A percentile compares a stretch with the other conserved stretches of the same genome.
Conservation (phyloP, 148 eudicot species). For the Polygonum maritimum region DNA sequence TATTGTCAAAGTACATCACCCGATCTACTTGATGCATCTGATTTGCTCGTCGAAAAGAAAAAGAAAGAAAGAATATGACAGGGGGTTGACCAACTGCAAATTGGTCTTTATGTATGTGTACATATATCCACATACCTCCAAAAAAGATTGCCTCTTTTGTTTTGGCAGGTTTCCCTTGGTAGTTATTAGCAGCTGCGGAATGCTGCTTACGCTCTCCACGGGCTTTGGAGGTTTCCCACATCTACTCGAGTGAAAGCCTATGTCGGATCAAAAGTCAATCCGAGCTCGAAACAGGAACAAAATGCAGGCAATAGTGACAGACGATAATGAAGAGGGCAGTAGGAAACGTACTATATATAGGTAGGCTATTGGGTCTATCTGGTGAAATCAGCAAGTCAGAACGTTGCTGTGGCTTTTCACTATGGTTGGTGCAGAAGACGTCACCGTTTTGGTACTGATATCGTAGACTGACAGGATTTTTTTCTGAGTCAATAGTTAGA, state of each 20-base stretch:
- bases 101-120: not conserved
- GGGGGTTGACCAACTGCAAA: not conserved
- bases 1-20: conserved; percentile 3
- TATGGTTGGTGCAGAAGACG: conserved; percentile 15
- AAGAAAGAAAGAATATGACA: not conserved
- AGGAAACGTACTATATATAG: conserved; percentile 1
- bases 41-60: not conserved
- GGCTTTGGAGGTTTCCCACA: conserved; percentile 3
- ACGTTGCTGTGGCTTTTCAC: conserved; percentile 13
- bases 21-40: not conserved
- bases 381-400: conserved; percentile 5
- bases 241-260: not conserved
- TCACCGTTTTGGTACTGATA: conserved; percentile 15
- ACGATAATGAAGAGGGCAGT: not conserved
- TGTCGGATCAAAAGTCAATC: not conserved
- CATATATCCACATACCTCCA: conserved; percentile 8
- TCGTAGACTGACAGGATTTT: conserved; percentile 24
- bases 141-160: not conserved
- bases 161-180: not conserved
- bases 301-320: not conserved
- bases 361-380: not conserved
- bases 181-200: not conserved
- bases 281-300: not conserved
- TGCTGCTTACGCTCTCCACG: not conserved
- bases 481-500: conserved; percentile 18